These are phyloP conservation scores for Acer saccharum DNA, from an alignment of 345 rosid species.

Conservation along the genomic window DNA sequence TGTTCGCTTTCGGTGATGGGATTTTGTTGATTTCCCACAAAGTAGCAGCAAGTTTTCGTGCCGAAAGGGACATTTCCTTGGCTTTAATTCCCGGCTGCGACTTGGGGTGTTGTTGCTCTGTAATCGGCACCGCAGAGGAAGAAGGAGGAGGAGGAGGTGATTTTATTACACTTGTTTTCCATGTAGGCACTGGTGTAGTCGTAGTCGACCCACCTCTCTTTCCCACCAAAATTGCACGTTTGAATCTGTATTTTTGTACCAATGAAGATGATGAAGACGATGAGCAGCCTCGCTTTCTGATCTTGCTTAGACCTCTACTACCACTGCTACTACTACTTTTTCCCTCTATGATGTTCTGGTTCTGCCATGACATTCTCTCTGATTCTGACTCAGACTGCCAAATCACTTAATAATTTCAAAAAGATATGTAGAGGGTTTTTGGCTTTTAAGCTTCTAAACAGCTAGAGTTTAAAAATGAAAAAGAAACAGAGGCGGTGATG, in stretches of 20 bases:
- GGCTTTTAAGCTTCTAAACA: too few species aligned
- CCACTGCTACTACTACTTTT: conserved; percentile 18
- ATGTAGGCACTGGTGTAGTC: conserved; percentile 68
- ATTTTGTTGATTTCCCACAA: conserved; percentile 81
- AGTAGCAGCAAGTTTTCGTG: conserved; percentile 87
- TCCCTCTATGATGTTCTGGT: conserved; percentile 35
- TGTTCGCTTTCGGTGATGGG: conserved; percentile 35
- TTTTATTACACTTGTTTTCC: conserved; percentile 44
- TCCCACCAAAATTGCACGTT: conserved; percentile 73
- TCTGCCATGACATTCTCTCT: conserved; percentile 35
- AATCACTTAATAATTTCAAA: too few species aligned
- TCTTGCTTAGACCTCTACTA: conserved; percentile 53
- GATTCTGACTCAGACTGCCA: too few species aligned
- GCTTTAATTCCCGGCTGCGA: conserved; percentile 30
- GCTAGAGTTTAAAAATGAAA: too few species aligned
- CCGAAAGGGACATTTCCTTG: conserved; percentile 54
- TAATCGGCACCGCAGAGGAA: conserved; percentile 28
- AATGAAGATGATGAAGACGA: conserved; percentile 86
- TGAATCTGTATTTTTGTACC: conserved; percentile 66
- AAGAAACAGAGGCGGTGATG: not conserved
- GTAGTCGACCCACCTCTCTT: conserved; percentile 67
- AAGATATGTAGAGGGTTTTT: too few species aligned
- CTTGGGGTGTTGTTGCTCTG: conserved; percentile 30
- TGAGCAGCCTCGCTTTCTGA: conserved; percentile 87
- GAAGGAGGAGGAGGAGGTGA: conserved; percentile 43